Conservation (phyloP, 2,329 filamentous ascomycete genomes). For the Ascocoryne sarcoides region DNA sequence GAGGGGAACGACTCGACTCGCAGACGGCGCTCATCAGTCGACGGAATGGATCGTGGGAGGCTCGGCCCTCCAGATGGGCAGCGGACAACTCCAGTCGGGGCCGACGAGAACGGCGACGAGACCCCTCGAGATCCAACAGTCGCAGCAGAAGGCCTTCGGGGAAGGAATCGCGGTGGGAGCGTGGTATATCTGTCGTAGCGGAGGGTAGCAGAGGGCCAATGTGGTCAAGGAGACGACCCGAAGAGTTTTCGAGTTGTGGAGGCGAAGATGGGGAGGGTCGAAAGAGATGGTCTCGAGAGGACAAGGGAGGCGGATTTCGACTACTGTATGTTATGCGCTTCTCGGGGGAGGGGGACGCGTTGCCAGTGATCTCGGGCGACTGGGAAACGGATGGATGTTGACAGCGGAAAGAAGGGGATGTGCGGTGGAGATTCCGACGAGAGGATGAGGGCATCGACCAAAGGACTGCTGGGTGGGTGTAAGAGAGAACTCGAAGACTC, state of each 20-base stretch:
- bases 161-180: background rate
- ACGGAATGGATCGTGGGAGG: slow-evolving; percentile 6
- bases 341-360: slow-evolving; percentile 9
- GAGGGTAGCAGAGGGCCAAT: slow-evolving; percentile 3
- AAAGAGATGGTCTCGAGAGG: slow-evolving; percentile 2
- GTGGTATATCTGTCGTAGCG: background rate
- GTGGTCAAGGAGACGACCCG: slow-evolving; percentile 4
- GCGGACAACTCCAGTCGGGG: too few species aligned
- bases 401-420: background rate
- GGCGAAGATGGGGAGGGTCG: slow-evolving; percentile 3
- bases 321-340: too few species aligned
- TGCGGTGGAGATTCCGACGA: background rate
- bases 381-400: slow-evolving; percentile 3
- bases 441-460: background rate
- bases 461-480: background rate
- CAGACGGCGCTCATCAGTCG: slow-evolving; percentile 24
- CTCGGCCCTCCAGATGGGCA: too few species aligned
- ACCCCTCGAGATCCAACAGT: background rate
- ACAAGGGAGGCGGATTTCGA: slow-evolving; percentile 2
- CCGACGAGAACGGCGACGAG: background rate
- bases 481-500: background rate
- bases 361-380: background rate
- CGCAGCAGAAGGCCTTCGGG: too few species aligned
- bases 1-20: slow-evolving; percentile 14
- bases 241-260: slow-evolving; percentile 2